Evolutionary conservation across 1,284 basidiomycete genomes (phyloP), one percentile per base, ranked within the genome.

Genomic region (Sparassis latifolia): DNA sequence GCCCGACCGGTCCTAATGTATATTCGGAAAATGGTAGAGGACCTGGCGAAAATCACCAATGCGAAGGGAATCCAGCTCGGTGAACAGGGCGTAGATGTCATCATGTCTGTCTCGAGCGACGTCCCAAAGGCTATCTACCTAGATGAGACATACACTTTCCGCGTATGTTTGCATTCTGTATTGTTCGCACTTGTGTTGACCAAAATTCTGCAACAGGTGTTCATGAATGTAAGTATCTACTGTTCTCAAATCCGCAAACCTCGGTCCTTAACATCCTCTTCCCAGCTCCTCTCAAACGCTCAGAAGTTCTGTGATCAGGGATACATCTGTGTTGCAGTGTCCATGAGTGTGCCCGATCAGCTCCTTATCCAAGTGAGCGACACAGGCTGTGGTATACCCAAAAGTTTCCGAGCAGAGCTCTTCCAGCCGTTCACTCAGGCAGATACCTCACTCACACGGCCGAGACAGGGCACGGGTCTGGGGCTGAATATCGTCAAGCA

Each of bases 401-500:
- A 59, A 44, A 61, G 56, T 40, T 66, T 66, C 44, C 64, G 62
- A 32, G 52, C 51, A n/a, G 57, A 59, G 2, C 58, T 66, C 33
- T 66, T 65, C 48, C 58, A 64, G 55, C 65, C 65, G 1, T 66
- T 64, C 50, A 58, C 62, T 2, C 65, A 65, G 53, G 65, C 65
- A 4, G 62, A 66, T 43, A 62, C 57, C 29, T 65, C 63, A 5
- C 42, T 61, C 7, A 65, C 64, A 4, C 56, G 62, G 1, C 58
- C 63, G 5, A 55, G 58, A 10, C 62, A 64, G 50, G 65, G 65
- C 27, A 64, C 65, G 0, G 65, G 65, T 0, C 57, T 66, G 6
- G 63, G 65, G 1, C 55, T 66, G 7, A 66, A 62, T 54, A 66
- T 66, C 48, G 63, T 66, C 47, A 65, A 64, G 51, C 65, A 66